Conservation (phyloP, 2,329 filamentous ascomycete species). For the Byssochlamys sp. region DNA sequence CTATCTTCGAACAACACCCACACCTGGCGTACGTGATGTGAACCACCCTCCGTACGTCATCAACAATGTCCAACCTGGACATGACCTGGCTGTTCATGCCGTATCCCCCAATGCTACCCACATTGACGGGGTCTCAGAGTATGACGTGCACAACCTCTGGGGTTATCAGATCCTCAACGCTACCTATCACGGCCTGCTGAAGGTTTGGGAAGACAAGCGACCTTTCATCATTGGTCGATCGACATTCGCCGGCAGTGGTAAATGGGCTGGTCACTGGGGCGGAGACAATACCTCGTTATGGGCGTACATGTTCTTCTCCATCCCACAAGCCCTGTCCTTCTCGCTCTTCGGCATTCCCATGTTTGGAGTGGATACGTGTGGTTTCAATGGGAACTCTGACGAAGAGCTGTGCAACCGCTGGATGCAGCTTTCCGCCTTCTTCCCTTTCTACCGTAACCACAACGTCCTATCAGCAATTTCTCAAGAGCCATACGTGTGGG, state of each 20-base stretch:
- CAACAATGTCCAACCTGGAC: constrained; percentile 54
- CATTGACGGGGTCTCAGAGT: constrained; percentile 61
- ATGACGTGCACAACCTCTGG: constrained; percentile 74
- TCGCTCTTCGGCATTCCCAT: constrained; percentile 66
- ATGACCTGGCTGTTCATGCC: constrained; percentile 62
- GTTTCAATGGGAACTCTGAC: constrained; percentile 58
- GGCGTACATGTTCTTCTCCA: constrained; percentile 65
- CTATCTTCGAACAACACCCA: constrained; percentile 52
- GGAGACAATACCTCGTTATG: constrained; percentile 65
- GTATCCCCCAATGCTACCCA: constrained; percentile 71
- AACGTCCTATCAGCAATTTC: constrained; percentile 51
- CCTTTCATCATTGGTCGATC: constrained; percentile 78
- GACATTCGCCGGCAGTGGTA: constrained; percentile 68
- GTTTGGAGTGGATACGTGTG: constrained; percentile 63
- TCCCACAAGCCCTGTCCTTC: constrained; percentile 68
- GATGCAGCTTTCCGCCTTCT: constrained; percentile 66
- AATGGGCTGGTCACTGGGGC: constrained; percentile 72
- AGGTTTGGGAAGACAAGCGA: constrained; percentile 56
- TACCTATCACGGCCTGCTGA: constrained; percentile 61
- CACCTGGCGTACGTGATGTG: constrained; percentile 55
- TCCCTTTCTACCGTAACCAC: constrained; percentile 71
- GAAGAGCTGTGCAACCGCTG: constrained; percentile 64
- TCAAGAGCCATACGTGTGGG: constrained; percentile 66
- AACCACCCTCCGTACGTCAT: constrained; percentile 69
- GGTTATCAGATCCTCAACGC: constrained; percentile 67